Base-by-base conservation (phyloP, 2,329 filamentous ascomycete genomes). In the Fusarium sp. region DNA sequence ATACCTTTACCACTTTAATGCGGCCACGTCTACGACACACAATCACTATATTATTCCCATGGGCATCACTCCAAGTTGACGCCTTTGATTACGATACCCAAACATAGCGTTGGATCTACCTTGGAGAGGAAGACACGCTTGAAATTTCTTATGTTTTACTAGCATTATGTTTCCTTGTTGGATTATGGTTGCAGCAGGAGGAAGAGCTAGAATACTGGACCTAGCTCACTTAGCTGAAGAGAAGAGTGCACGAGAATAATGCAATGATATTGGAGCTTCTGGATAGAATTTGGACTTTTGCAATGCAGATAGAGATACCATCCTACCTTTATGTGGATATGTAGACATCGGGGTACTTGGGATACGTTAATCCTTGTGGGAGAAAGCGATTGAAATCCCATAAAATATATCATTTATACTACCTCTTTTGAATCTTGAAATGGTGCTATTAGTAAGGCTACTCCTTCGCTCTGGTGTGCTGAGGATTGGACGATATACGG, bases 1-100 rank as follows among this genome's bases (percentile, higher is more conserved):
- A 63, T 47, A 61, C 33, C 49, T 53, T 63, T 49, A 63, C 35
- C 64, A 70, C 59, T 67, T 57, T 77, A 77, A 77, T 77, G 75
- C 72, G 65, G 73, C 73, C 68, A 77, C 65, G 74, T 75, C 69
- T 73, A 73, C 65, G 70, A 72, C 58, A 65, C 33, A 73, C 61
- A 62, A 67, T 53, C 39, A 49, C 39, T 55, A 55, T 58, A 66
- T 27, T 52, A 63, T 54, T 73, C 54, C 49, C 22, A 52, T 65
- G 33, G 52, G 33, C 57, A 62, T 29, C 50, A 67, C 42, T 63
- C 33, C 42, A 62, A 36, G 50, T 65, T 66, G 67, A 63, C 42
- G 60, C 50, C 56, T 55, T 57, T 65, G 76, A 68, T 71, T 71
- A 73, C 68, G 77, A 78, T 78, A 78, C 77, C 77, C 71, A 58